phyloP scores from a whole-genome alignment of 1,284 basidiomycete species.

The Sphaerobolus stellatus region DNA sequence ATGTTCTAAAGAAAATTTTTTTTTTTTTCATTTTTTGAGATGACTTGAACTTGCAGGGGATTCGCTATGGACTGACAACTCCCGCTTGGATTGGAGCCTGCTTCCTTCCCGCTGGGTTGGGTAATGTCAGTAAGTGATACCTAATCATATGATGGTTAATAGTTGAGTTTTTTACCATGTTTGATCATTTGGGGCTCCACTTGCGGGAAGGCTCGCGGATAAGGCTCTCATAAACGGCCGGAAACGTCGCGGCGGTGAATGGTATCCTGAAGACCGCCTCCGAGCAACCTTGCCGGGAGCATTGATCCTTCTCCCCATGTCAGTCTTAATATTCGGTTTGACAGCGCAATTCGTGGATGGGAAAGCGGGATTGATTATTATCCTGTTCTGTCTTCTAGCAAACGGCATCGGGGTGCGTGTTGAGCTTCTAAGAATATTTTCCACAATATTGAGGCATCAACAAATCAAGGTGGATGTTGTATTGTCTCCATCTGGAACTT shows the following conservation, averaged over 20 bases:
- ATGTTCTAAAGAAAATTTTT: no score
- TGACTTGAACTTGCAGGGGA: conserved; percentile 38
- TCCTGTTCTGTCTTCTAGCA: conserved; percentile 43
- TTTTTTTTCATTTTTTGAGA: background rate
- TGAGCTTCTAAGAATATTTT: background rate
- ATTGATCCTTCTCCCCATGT: conserved; percentile 43
- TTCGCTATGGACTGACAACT: conserved; percentile 57
- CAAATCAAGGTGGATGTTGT: conserved; percentile 43
- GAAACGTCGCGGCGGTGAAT: conserved; percentile 44
- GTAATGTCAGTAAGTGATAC: conserved; percentile 51
- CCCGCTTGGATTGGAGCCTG: conserved; percentile 58
- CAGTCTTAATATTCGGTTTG: conserved; percentile 34
- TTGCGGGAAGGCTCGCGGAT: conserved; percentile 56
- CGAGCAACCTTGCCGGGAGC: conserved; percentile 48
- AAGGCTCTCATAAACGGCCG: conserved; percentile 44
- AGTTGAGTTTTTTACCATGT: background rate
- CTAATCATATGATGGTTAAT: background rate
- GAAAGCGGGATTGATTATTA: conserved; percentile 38
- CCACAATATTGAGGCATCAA: conserved; percentile 9
- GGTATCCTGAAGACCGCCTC: conserved; percentile 62
- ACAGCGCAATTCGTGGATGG: conserved; percentile 40
- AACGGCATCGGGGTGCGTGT: conserved; percentile 51
- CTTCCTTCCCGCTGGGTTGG: conserved; percentile 59
- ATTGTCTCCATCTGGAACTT: conserved; percentile 52
- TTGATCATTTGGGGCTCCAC: conserved; percentile 47